phyloP scores from a whole-genome alignment of 2,329 filamentous ascomycete species.

The Trematosphaeria pertusa region DNA sequence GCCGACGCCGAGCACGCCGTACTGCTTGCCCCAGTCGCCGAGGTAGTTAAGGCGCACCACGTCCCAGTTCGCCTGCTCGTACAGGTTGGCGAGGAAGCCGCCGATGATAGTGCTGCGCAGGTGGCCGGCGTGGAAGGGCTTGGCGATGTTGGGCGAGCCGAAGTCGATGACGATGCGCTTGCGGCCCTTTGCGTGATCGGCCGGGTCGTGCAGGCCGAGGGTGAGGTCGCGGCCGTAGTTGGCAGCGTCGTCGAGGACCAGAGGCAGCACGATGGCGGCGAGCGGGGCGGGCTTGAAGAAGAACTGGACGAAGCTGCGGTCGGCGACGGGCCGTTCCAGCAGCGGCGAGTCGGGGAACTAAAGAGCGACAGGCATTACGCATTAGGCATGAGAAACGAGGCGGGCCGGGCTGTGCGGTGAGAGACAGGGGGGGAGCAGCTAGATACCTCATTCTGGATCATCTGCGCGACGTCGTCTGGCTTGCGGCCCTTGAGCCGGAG shows the following conservation, averaged over 20 bases:
- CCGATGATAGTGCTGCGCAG: constrained; percentile 79
- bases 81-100: constrained; percentile 73
- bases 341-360: constrained; percentile 79
- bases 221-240: constrained; percentile 70
- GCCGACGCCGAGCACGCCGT: constrained; percentile 73
- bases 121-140: constrained; percentile 79
- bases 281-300: constrained; percentile 78
- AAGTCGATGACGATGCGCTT: constrained; percentile 81
- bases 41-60: constrained; percentile 77
- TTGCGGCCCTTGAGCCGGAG: constrained; percentile 74
- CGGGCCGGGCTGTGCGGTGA: too few species aligned
- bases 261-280: constrained; percentile 70
- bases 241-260: constrained; percentile 67
- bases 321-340: constrained; percentile 71
- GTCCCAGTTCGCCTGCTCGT: constrained; percentile 73
- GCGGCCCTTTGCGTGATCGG: constrained; percentile 64
- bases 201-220: constrained; percentile 66
- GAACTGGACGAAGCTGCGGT: constrained; percentile 76
- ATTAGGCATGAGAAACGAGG: too few species aligned
- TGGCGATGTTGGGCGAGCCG: constrained; percentile 85
- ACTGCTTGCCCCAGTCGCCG: constrained; percentile 81
- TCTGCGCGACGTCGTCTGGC: constrained; percentile 62
- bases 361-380: too few species aligned
- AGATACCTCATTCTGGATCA: constrained; percentile 62
- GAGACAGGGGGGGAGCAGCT: too few species aligned